These are phyloP conservation scores for Pistacia vera DNA, from an alignment of 345 rosid species.

Conservation along the genomic window DNA sequence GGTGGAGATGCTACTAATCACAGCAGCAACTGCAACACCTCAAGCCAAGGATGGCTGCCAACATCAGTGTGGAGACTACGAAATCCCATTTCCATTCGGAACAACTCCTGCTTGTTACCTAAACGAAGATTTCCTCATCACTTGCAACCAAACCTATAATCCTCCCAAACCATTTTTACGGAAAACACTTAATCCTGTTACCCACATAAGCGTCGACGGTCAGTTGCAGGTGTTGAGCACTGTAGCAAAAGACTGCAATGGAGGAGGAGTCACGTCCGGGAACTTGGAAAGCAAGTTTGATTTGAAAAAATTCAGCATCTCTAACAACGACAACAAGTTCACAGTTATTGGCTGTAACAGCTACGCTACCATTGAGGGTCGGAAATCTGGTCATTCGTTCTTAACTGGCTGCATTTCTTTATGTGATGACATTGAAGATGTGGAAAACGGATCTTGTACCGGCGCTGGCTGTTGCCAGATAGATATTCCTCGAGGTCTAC, in stretches of 20 bases:
- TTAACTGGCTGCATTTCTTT: neutral
- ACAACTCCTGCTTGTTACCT: constrained; percentile 13
- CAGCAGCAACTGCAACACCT: neutral
- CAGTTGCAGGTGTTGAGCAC: neutral
- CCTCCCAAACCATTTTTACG: neutral
- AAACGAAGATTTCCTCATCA: constrained; percentile 6
- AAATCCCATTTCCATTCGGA: constrained; percentile 24
- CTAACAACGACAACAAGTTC: constrained; percentile 1
- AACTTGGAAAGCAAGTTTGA: neutral
- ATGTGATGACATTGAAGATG: neutral
- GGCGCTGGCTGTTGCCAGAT: constrained; percentile 12
- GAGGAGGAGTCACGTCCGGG: neutral
- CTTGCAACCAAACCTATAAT: neutral
- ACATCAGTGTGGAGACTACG: constrained; percentile 1
- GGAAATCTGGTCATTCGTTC: neutral
- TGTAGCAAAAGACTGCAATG: neutral
- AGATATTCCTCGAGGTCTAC: neutral
- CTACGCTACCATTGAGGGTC: neutral
- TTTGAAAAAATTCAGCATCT: neutral
- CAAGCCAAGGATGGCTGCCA: constrained; percentile 6
- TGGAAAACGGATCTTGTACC: neutral
- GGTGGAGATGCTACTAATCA: neutral
- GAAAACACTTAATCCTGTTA: neutral
- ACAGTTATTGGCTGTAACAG: constrained; percentile 1
- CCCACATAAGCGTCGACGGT: neutral